Percentiles rank a stretch among this genome's conserved stretches.
phyloP scores from a whole-genome alignment of 1,284 basidiomycete genomes.

The Sutorius eximius region DNA sequence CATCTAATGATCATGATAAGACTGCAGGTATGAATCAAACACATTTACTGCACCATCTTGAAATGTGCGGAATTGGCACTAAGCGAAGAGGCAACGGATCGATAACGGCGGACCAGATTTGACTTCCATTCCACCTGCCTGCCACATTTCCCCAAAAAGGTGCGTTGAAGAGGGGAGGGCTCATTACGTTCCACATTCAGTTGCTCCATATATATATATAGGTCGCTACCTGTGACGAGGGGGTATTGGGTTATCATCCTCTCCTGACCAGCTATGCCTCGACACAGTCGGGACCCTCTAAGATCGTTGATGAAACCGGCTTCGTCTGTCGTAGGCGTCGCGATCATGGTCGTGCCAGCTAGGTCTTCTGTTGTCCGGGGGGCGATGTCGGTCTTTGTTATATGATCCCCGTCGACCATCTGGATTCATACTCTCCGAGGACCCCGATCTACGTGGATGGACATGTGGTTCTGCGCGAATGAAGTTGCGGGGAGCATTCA shows the following conservation, averaged over 20 bases:
- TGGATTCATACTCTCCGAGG: constrained; percentile 14
- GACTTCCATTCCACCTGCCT: constrained; percentile 1
- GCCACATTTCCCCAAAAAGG: background rate
- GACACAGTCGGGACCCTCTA: background rate
- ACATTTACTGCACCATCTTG: background rate
- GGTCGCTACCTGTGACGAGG: background rate
- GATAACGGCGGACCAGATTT: background rate
- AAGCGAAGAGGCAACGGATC: constrained; percentile 1
- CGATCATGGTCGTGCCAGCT: constrained; percentile 4
- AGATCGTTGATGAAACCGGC: constrained; percentile 8
- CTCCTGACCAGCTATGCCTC: background rate
- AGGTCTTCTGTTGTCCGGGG: constrained; percentile 19
- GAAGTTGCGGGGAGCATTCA: constrained; percentile 6
- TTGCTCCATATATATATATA: background rate
- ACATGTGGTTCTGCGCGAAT: constrained; percentile 24
- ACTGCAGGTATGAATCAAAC: background rate
- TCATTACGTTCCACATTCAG: background rate
- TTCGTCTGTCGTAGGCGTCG: constrained; percentile 10
- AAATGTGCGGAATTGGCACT: background rate
- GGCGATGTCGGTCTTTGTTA: constrained; percentile 8
- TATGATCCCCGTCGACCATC: constrained; percentile 25
- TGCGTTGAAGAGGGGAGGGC: background rate
- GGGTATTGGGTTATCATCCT: background rate
- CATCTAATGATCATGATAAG: background rate
- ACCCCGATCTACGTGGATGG: constrained; percentile 17